phyloP scores from a whole-genome alignment of 805 yeast species.

The Metschnikowia santaceciliae region DNA sequence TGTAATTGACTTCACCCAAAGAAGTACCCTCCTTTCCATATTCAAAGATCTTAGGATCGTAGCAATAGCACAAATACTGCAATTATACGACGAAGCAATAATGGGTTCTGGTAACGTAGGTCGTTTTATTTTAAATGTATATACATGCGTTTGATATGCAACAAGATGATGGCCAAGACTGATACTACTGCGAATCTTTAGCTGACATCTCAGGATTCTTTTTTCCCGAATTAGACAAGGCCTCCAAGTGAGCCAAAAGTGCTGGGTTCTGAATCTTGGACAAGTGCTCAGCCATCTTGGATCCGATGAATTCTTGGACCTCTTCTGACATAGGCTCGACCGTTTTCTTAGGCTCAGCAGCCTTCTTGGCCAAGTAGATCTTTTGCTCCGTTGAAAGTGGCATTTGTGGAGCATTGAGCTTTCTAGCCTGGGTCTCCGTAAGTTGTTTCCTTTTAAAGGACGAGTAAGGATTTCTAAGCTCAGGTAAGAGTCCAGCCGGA shows the following conservation, averaged over 20 bases:
- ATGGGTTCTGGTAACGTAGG: not conserved
- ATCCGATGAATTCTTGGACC: constrained; percentile 52
- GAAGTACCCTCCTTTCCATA: not conserved
- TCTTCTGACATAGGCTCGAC: constrained; percentile 45
- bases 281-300: constrained; percentile 41
- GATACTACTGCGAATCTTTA: not conserved
- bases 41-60: not conserved
- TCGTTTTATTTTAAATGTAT: constrained; percentile 5
- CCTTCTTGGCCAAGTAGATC: constrained; percentile 56
- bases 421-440: constrained; percentile 58
- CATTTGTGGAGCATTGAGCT: constrained; percentile 68
- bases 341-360: constrained; percentile 31
- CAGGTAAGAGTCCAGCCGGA: constrained; percentile 60
- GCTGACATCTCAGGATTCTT: not conserved
- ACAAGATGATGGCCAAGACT: not conserved
- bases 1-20: constrained; percentile 35
- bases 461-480: constrained; percentile 75
- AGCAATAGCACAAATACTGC: not conserved
- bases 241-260: constrained; percentile 37
- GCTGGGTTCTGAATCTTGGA: constrained; percentile 33
- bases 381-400: constrained; percentile 64
- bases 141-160: constrained; percentile 11
- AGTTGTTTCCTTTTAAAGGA: constrained; percentile 54
- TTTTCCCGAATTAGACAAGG: constrained; percentile 22
- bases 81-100: too few species aligned